phyloP scores from a whole-genome alignment of 2,329 filamentous ascomycete species.

The Monilinia laxa region DNA sequence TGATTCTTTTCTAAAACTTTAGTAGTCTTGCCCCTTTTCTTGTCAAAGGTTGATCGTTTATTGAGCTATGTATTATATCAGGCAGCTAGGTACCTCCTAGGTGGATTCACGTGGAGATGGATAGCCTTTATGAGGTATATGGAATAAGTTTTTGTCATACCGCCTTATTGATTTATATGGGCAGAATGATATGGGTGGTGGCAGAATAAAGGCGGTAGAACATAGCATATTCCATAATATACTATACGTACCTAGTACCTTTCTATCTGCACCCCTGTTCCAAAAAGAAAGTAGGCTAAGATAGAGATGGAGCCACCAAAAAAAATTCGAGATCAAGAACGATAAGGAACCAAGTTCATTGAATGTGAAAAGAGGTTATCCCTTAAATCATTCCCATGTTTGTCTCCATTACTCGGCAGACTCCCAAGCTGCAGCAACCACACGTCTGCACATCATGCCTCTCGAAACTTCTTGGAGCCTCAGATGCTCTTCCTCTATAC shows the following conservation, averaged over 20 bases:
- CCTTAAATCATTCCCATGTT: slow-evolving; percentile 30
- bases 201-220: too few species aligned
- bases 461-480: slow-evolving; percentile 23
- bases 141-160: too few species aligned
- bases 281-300: slow-evolving; percentile 17
- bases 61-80: too few species aligned
- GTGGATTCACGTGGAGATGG: neutral
- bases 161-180: too few species aligned
- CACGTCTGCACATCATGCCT: slow-evolving; percentile 35
- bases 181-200: too few species aligned
- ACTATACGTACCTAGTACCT: neutral
- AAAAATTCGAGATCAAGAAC: neutral
- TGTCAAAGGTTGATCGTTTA: neutral
- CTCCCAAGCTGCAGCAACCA: slow-evolving; percentile 27
- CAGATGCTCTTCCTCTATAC: slow-evolving; percentile 10
- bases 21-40: neutral
- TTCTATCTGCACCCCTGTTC: neutral
- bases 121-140: too few species aligned
- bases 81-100: too few species aligned
- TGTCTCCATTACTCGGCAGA: slow-evolving; percentile 32
- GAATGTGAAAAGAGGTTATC: slow-evolving; percentile 8
- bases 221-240: too few species aligned
- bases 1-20: neutral
- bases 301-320: slow-evolving; percentile 12
- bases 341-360: neutral